Percentiles rank a stretch among this genome's conserved stretches.
Conservation (phyloP, 2,329 filamentous ascomycete genomes). For the Scytalidium lignicola region DNA sequence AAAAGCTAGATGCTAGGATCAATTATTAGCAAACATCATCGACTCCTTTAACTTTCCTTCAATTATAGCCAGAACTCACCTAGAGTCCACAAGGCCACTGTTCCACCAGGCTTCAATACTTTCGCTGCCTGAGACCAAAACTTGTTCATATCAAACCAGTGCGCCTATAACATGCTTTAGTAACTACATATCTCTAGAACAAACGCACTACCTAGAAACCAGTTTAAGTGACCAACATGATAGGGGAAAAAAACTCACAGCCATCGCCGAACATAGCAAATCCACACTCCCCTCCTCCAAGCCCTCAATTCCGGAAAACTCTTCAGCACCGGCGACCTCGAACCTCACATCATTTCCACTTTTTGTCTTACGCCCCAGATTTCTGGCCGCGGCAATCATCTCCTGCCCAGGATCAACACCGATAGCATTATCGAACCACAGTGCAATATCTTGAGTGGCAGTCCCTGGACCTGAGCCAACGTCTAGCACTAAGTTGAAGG, state of each 20-base stretch:
- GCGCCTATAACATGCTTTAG: conserved; percentile 36
- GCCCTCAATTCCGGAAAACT: conserved; percentile 13
- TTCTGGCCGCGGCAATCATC: conserved; percentile 24
- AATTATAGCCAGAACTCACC: conserved; percentile 13
- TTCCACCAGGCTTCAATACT: conserved; percentile 43
- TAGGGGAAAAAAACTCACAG: conserved; percentile 18
- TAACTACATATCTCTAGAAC: background rate
- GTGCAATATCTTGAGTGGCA: conserved; percentile 23
- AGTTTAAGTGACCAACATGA: too few species aligned
- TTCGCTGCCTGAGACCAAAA: conserved; percentile 41
- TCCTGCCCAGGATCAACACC: conserved; percentile 22
- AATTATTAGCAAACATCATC: conserved; percentile 16
- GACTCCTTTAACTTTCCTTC: background rate
- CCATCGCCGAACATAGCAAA: conserved; percentile 21
- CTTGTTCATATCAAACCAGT: conserved; percentile 45
- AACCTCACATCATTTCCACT: conserved; percentile 16
- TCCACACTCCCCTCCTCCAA: conserved; percentile 19
- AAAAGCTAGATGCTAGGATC: background rate
- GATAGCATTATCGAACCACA: conserved; percentile 19
- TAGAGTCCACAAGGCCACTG: conserved; percentile 38
- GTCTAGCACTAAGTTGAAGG: conserved; percentile 21
- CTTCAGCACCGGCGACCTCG: conserved; percentile 19
- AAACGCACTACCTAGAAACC: too few species aligned
- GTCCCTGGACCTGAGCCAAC: conserved; percentile 28
- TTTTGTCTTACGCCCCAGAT: conserved; percentile 17